Conservation (phyloP, 2,329 filamentous ascomycete species). For the Leptographium radiaticola region DNA sequence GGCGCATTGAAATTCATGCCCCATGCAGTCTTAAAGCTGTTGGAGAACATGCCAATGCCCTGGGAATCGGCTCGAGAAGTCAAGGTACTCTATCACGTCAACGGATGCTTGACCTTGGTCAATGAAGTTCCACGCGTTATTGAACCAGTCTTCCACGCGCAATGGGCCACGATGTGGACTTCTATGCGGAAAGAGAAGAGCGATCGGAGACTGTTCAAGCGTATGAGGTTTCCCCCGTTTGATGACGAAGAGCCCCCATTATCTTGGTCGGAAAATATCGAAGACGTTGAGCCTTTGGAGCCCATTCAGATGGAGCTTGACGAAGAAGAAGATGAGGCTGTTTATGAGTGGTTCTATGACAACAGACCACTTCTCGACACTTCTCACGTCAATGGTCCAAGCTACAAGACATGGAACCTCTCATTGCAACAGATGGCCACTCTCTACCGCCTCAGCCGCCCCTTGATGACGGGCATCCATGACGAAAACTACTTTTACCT, state of each 20-base stretch:
- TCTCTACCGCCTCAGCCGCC: conserved; percentile 80
- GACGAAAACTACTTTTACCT: conserved; percentile 98
- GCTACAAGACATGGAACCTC: conserved; percentile 94
- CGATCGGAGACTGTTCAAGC: conserved; percentile 89
- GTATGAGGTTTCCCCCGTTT: conserved; percentile 97
- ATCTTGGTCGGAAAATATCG: conserved; percentile 97
- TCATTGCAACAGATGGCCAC: conserved; percentile 91
- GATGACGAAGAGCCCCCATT: conserved; percentile 96
- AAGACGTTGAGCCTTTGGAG: conserved; percentile 93
- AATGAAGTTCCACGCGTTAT: conserved; percentile 96
- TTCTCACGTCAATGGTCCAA: conserved; percentile 85
- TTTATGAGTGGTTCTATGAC: conserved; percentile 97
- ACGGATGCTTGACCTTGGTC: conserved; percentile 90
- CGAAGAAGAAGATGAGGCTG: conserved; percentile 78
- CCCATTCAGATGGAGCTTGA: conserved; percentile 98
- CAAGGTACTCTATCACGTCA: conserved; percentile 96
- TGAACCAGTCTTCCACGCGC: conserved; percentile 92
- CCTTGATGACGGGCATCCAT: conserved; percentile 79
- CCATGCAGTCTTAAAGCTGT: conserved; percentile 87
- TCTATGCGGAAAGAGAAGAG: conserved; percentile 97
- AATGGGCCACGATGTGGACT: conserved; percentile 99
- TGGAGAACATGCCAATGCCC: conserved; percentile 99
- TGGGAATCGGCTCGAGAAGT: conserved; percentile 96
- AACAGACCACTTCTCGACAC: conserved; percentile 85
- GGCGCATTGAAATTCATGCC: conserved; percentile 99